These are phyloP conservation scores for Aspergillus cavernicola DNA, from an alignment of 495 filamentous ascomycete species.

Conservation along the genomic window DNA sequence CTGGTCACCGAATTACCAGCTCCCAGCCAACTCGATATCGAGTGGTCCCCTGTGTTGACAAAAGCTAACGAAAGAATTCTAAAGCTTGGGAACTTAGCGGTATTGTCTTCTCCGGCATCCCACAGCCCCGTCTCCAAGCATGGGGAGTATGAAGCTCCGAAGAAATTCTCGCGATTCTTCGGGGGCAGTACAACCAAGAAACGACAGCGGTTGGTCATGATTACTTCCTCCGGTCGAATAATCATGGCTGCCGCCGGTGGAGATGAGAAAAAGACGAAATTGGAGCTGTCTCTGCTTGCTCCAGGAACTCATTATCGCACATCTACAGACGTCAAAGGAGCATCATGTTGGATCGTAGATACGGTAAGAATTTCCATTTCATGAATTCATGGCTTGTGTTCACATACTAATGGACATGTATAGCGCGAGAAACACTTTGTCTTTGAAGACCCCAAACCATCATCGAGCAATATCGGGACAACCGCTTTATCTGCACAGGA, in stretches of 20 bases:
- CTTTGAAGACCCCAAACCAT: slow-evolving; percentile 84
- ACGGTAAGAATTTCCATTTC: slow-evolving; percentile 62
- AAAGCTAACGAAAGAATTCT: slow-evolving; percentile 89
- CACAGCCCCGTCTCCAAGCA: slow-evolving; percentile 66
- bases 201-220: slow-evolving; percentile 87
- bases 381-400: not conserved
- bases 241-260: slow-evolving; percentile 89
- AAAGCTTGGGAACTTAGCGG: slow-evolving; percentile 86
- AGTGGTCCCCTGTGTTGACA: slow-evolving; percentile 96
- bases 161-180: slow-evolving; percentile 90
- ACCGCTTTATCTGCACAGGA: slow-evolving; percentile 62
- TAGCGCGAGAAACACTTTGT: slow-evolving; percentile 87
- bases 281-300: slow-evolving; percentile 76
- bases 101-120: slow-evolving; percentile 67
- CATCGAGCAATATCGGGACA: slow-evolving; percentile 42
- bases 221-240: slow-evolving; percentile 85
- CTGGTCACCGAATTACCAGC: slow-evolving; percentile 95
- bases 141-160: slow-evolving; percentile 59
- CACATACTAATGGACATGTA: slow-evolving; percentile 16
- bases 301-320: slow-evolving; percentile 72
- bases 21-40: slow-evolving; percentile 94
- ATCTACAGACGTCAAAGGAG: slow-evolving; percentile 76
- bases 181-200: slow-evolving; percentile 87
- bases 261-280: slow-evolving; percentile 92
- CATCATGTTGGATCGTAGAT: slow-evolving; percentile 86